Conservation (phyloP, 2,329 filamentous ascomycete genomes). For the Ophiostoma montium region DNA sequence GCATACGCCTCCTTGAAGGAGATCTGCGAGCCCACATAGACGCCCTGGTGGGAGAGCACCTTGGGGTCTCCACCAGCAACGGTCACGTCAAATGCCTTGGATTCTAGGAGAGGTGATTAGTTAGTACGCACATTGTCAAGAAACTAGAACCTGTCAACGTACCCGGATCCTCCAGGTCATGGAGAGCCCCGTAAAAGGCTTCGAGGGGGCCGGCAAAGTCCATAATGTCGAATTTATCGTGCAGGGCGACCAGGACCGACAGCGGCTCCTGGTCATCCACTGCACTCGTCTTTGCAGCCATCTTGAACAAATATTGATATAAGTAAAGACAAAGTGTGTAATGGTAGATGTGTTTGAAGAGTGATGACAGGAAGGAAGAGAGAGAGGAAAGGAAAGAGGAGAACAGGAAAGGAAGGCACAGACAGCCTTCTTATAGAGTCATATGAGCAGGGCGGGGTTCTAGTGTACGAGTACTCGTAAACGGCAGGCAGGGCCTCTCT, state of each 20-base stretch:
- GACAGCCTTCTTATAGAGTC: neutral
- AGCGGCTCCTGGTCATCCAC: constrained; percentile 42
- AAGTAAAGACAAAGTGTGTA: neutral
- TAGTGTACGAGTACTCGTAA: too few species aligned
- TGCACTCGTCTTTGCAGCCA: constrained; percentile 45
- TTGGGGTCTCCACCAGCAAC: constrained; percentile 38
- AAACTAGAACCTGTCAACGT: constrained; percentile 17
- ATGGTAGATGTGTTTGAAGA: neutral
- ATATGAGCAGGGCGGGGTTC: constrained; percentile 8
- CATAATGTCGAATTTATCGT: constrained; percentile 44
- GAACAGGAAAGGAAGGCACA: neutral
- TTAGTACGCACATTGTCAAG: neutral
- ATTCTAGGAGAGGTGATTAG: neutral
- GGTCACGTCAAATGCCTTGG: constrained; percentile 45
- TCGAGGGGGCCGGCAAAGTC: constrained; percentile 44
- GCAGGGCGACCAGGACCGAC: constrained; percentile 46
- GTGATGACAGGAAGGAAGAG: neutral
- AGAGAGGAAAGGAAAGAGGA: neutral
- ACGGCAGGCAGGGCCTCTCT: neutral
- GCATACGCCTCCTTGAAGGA: constrained; percentile 67
- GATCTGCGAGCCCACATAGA: constrained; percentile 60
- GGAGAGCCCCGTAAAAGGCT: constrained; percentile 34
- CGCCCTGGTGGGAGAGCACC: constrained; percentile 46
- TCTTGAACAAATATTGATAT: constrained; percentile 27
- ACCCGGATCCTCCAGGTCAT: constrained; percentile 40